A percentile compares a stretch with the other conserved stretches of the same genome.
phyloP scores from a whole-genome alignment of 768 basidiomycete genomes.

The Boletus tylopilopsis region DNA sequence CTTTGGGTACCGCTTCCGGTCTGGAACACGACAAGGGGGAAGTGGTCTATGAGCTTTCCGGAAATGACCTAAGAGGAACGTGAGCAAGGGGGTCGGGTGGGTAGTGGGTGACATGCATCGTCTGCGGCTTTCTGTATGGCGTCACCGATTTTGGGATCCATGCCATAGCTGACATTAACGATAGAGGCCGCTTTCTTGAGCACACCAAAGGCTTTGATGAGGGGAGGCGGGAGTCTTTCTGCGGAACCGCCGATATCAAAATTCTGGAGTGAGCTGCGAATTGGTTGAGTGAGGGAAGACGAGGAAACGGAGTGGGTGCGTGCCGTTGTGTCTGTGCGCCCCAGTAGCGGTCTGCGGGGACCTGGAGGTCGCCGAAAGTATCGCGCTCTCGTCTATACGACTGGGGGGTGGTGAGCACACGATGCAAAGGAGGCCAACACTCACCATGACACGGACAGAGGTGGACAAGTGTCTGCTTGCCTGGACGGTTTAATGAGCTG shows the following conservation, averaged over 20 bases:
- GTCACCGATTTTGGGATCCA: constrained; percentile 81
- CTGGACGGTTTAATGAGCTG: not conserved
- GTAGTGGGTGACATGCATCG: constrained; percentile 55
- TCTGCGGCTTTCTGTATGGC: constrained; percentile 93
- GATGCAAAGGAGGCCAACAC: constrained; percentile 15
- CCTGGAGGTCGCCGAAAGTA: constrained; percentile 93
- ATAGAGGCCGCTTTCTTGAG: constrained; percentile 95
- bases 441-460: constrained; percentile 32
- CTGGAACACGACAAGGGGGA: constrained; percentile 98
- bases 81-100: not conserved
- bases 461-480: constrained; percentile 23
- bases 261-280: constrained; percentile 81
- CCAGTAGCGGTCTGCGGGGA: constrained; percentile 89
- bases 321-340: constrained; percentile 97
- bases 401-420: constrained; percentile 28
- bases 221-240: constrained; percentile 89
- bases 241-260: constrained; percentile 97
- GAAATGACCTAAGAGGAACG: constrained; percentile 73
- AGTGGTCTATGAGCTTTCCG: constrained; percentile 91
- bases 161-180: constrained; percentile 86
- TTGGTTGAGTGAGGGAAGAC: constrained; percentile 8
- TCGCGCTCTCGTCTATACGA: constrained; percentile 79
- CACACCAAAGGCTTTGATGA: constrained; percentile 97
- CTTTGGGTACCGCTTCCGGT: constrained; percentile 98
- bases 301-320: constrained; percentile 3